Percentiles rank a stretch among this genome's conserved stretches.
phyloP scores from a whole-genome alignment of 2,329 filamentous ascomycete genomes.

The Apiospora kogelbergensis region DNA sequence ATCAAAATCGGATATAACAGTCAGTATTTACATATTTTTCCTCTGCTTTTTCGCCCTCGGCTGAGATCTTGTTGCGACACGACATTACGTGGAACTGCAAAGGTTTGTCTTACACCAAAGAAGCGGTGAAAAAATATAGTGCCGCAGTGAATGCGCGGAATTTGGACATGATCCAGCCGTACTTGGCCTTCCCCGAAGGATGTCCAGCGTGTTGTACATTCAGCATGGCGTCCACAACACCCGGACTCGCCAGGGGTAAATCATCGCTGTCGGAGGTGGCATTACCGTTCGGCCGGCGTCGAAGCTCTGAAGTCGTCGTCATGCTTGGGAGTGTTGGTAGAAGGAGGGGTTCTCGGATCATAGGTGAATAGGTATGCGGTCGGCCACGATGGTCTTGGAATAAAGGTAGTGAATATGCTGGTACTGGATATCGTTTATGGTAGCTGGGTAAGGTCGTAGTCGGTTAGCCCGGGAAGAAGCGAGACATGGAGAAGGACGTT shows the following conservation, averaged over 20 bases:
- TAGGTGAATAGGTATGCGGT: background rate
- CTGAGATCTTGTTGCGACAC: no score
- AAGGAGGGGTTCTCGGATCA: background rate
- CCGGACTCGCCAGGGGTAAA: constrained; percentile 28
- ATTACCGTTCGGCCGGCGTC: constrained; percentile 27
- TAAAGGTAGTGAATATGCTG: background rate
- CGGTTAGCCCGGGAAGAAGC: constrained; percentile 2
- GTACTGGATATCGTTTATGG: background rate
- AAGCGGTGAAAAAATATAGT: constrained; percentile 52
- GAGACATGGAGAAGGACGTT: background rate
- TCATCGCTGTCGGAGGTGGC: constrained; percentile 18
- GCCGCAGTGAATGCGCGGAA: constrained; percentile 52
- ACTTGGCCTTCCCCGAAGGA: constrained; percentile 55
- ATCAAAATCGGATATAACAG: constrained; percentile 14
- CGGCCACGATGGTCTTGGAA: background rate
- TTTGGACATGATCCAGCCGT: constrained; percentile 50
- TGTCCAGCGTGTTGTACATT: constrained; percentile 34
- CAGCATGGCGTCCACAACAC: constrained; percentile 22
- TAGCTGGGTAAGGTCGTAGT: constrained; percentile 1
- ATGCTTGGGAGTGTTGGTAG: constrained; percentile 7
- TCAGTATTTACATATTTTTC: background rate
- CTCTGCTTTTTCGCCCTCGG: background rate
- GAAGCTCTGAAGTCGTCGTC: constrained; percentile 37
- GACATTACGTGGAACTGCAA: background rate
- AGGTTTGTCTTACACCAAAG: constrained; percentile 44